Evolutionary conservation across 2,329 filamentous ascomycete species (phyloP).

Genomic region (Hypomyces rosellus): DNA sequence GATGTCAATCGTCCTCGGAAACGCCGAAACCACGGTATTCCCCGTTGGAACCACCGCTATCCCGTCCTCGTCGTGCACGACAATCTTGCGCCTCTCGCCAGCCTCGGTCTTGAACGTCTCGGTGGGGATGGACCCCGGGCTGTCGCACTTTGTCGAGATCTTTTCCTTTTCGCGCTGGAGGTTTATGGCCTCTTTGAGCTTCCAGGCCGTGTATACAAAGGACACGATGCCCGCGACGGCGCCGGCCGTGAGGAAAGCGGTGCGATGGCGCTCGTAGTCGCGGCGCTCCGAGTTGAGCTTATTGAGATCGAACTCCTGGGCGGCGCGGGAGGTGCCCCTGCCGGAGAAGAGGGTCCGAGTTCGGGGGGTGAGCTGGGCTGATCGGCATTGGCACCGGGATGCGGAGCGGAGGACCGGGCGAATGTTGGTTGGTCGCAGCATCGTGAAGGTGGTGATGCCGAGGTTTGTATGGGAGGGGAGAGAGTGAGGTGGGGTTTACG

Average conservation of each 20-base stretch:
- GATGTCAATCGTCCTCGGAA: conserved; percentile 66
- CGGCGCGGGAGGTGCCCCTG: conserved; percentile 26
- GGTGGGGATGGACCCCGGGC: conserved; percentile 28
- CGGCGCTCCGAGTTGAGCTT: conserved; percentile 40
- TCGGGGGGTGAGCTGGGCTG: conserved; percentile 10
- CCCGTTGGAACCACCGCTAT: conserved; percentile 74
- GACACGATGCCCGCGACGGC: conserved; percentile 44
- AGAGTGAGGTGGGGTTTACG: background rate
- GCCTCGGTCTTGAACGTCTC: conserved; percentile 43
- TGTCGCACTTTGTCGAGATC: conserved; percentile 37
- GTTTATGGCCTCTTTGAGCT: conserved; percentile 39
- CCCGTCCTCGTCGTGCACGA: conserved; percentile 61
- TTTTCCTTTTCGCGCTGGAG: conserved; percentile 28
- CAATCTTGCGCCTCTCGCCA: conserved; percentile 48
- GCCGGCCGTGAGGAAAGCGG: conserved; percentile 46
- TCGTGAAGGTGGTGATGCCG: conserved; percentile 10
- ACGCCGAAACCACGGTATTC: conserved; percentile 70
- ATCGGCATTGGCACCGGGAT: background rate
- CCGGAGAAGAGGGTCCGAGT: conserved; percentile 25
- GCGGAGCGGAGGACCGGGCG: conserved; percentile 20
- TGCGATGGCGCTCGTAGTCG: conserved; percentile 46
- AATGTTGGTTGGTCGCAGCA: conserved; percentile 24
- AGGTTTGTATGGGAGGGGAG: background rate
- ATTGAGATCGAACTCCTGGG: conserved; percentile 45
- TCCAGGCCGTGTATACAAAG: conserved; percentile 46